A percentile compares a stretch with the other conserved stretches of the same genome.
Conservation (phyloP, 1,284 basidiomycete genomes). For the Moesziomyces sp. region DNA sequence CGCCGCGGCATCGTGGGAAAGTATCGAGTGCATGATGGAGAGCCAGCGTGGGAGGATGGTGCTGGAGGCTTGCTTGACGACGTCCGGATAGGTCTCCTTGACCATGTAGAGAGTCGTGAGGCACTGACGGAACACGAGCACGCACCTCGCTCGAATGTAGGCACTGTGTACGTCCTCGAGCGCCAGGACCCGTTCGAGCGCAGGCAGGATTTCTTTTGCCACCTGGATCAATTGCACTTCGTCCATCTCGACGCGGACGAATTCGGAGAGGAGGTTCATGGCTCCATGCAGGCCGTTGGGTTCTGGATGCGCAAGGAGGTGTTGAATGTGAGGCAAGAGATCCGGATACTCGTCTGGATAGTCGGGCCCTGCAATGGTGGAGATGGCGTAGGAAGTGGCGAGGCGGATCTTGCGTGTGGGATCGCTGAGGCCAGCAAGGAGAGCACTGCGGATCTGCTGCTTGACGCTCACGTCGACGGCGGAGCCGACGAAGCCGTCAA, state of each 20-base stretch:
- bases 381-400: conserved; percentile 56
- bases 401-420: conserved; percentile 56
- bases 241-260: conserved; percentile 63
- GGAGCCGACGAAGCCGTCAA: conserved; percentile 51
- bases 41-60: conserved; percentile 85
- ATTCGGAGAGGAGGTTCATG: conserved; percentile 60
- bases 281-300: conserved; percentile 55
- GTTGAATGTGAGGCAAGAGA: conserved; percentile 53
- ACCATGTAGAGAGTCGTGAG: conserved; percentile 91
- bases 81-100: conserved; percentile 86
- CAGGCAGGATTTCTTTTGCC: conserved; percentile 57
- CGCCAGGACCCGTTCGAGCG: conserved; percentile 52
- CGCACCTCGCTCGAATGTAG: conserved; percentile 75
- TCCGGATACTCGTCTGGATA: conserved; percentile 65
- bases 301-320: conserved; percentile 42
- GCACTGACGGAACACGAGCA: conserved; percentile 91
- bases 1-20: conserved; percentile 24
- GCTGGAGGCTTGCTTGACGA: conserved; percentile 83
- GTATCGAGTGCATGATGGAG: conserved; percentile 44
- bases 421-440: conserved; percentile 54
- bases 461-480: conserved; percentile 51
- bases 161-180: conserved; percentile 43
- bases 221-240: conserved; percentile 62
- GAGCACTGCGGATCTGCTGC: conserved; percentile 41
- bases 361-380: conserved; percentile 59